phyloP scores from a whole-genome alignment of 805 yeast genomes.

The Hanseniaspora mollemarum region DNA sequence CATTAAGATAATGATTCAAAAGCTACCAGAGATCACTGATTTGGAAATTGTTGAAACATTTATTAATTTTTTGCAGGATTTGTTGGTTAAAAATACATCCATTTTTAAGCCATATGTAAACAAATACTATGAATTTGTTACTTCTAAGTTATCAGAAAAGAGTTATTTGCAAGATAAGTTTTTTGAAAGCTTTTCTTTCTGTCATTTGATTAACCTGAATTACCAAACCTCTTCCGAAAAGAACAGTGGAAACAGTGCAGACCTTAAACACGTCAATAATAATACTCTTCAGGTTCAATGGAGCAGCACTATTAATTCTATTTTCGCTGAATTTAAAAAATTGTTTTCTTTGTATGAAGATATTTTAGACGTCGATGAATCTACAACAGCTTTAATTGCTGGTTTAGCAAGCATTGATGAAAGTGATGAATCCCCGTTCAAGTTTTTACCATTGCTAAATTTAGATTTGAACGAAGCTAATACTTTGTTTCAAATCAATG shows the following conservation, averaged over 20 bases:
- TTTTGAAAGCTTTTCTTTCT: conserved; percentile 42
- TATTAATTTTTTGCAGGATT: conserved; percentile 35
- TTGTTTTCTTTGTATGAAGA: conserved; percentile 47
- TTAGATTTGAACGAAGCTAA: conserved; percentile 50
- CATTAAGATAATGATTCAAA: conserved; percentile 42
- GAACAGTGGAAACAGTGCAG: conserved; percentile 13
- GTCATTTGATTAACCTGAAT: conserved; percentile 46
- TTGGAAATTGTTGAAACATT: conserved; percentile 19
- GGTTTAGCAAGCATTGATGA: conserved; percentile 29
- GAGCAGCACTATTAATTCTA: conserved; percentile 37
- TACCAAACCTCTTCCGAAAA: conserved; percentile 30
- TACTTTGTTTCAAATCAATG: conserved; percentile 41
- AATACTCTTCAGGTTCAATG: conserved; percentile 33
- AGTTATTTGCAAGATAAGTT: conserved; percentile 29
- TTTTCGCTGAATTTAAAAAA: conserved; percentile 45
- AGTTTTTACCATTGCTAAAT: conserved; percentile 36
- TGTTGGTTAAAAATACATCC: conserved; percentile 58
- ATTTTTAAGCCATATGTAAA: conserved; percentile 61
- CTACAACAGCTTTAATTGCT: conserved; percentile 34
- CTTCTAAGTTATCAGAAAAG: conserved; percentile 14
- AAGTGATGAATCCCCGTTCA: conserved; percentile 14
- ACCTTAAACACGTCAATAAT: conserved; percentile 27
- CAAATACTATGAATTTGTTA: conserved; percentile 42
- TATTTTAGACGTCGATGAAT: conserved; percentile 49
- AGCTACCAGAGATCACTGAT: conserved; percentile 32